Percentiles rank a stretch among this genome's conserved stretches.
These are phyloP conservation scores for Pugionium dolabratum DNA, from an alignment of 345 rosid species.

Conservation along the genomic window DNA sequence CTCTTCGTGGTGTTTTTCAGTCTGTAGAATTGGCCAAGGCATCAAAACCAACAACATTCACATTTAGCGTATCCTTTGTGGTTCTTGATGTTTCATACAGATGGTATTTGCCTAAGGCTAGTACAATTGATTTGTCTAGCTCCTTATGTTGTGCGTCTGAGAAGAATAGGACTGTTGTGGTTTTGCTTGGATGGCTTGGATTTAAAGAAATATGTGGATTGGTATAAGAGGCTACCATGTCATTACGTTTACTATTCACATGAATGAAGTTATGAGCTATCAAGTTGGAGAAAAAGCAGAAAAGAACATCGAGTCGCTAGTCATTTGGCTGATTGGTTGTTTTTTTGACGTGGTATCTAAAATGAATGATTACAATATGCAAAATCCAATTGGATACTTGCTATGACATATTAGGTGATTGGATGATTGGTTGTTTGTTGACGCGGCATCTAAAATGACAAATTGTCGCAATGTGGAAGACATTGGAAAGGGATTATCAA, in stretches of 20 bases:
- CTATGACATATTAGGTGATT: too few relatives aligned
- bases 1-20: conserved; percentile 44
- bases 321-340: conserved; percentile 85
- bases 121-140: conserved; percentile 58
- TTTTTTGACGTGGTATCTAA: too few relatives aligned
- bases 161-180: conserved; percentile 87
- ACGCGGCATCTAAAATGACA: too few relatives aligned
- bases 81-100: conserved; percentile 65
- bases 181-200: conserved; percentile 96
- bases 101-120: conserved; percentile 86
- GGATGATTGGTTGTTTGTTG: too few relatives aligned
- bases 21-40: conserved; percentile 62
- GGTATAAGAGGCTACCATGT: conserved; percentile 97
- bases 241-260: conserved; percentile 89
- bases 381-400: too few relatives aligned
- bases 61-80: conserved; percentile 37
- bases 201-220: conserved; percentile 92
- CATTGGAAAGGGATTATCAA: too few relatives aligned
- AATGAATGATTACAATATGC: too few relatives aligned
- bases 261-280: conserved; percentile 80
- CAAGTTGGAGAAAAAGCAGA: conserved; percentile 95
- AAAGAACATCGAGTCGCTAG: conserved; percentile 70
- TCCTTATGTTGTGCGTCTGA: conserved; percentile 51
- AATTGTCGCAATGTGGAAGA: too few relatives aligned
- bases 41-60: too few relatives aligned